Percentiles rank a stretch among this genome's conserved stretches.
Conservation (phyloP, 1,284 basidiomycete species). For the Fistulinella staudtii region DNA sequence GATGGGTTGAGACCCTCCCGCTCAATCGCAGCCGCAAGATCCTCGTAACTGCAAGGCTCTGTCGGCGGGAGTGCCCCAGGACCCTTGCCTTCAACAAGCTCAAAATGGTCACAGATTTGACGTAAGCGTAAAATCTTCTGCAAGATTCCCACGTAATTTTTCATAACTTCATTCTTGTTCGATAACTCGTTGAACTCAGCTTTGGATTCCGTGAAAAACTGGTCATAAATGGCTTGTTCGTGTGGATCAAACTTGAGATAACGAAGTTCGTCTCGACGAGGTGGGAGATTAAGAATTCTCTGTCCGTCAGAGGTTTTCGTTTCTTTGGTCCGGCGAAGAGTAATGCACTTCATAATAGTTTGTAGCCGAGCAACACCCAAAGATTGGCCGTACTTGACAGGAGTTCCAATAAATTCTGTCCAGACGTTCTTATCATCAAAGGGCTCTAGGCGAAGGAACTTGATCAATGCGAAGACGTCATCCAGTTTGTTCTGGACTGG, state of each 20-base stretch:
- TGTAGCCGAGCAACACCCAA: slow-evolving; percentile 92
- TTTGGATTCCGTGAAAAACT: slow-evolving; percentile 84
- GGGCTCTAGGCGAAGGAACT: slow-evolving; percentile 89
- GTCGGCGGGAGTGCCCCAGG: slow-evolving; percentile 40
- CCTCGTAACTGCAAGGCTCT: slow-evolving; percentile 59
- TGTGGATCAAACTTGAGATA: slow-evolving; percentile 80
- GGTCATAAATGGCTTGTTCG: slow-evolving; percentile 86
- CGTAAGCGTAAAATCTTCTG: slow-evolving; percentile 93
- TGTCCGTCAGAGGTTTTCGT: slow-evolving; percentile 78
- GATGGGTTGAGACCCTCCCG: slow-evolving; percentile 76
- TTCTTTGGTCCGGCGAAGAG: slow-evolving; percentile 94
- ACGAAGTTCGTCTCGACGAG: slow-evolving; percentile 81
- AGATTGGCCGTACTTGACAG: slow-evolving; percentile 89
- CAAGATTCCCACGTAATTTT: slow-evolving; percentile 96
- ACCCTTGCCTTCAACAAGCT: slow-evolving; percentile 81
- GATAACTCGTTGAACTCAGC: slow-evolving; percentile 87
- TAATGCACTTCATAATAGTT: slow-evolving; percentile 95
- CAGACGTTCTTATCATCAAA: slow-evolving; percentile 92
- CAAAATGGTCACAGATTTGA: slow-evolving; percentile 96
- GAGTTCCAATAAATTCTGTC: slow-evolving; percentile 90
- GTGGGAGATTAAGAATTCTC: slow-evolving; percentile 83
- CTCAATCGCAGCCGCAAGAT: slow-evolving; percentile 70
- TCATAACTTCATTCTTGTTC: slow-evolving; percentile 88
- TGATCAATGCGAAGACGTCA: slow-evolving; percentile 95
- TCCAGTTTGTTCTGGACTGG: slow-evolving; percentile 99